These are phyloP conservation scores for Penstemon barbatus DNA, from an alignment of 257 asterid species.

Conservation along the genomic window DNA sequence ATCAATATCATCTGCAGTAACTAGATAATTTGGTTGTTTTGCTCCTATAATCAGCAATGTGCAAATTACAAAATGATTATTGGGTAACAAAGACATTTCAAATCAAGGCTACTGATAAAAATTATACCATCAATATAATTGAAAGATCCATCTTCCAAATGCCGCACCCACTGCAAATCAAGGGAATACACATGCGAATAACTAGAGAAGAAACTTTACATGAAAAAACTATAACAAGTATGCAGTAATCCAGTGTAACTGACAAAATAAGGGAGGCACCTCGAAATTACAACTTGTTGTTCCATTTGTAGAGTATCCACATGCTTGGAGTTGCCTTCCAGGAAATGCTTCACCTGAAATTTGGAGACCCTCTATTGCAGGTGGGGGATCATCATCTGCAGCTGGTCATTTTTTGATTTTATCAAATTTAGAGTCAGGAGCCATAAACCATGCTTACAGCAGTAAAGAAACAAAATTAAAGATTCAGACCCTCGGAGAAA, in stretches of 20 bases:
- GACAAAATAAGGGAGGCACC: conserved; percentile 45
- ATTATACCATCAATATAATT: conserved; percentile 80
- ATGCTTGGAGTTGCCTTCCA: conserved; percentile 88
- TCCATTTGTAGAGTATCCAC: conserved; percentile 91
- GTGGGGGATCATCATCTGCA: conserved; percentile 88
- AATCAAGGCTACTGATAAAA: conserved; percentile 24
- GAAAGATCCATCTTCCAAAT: conserved; percentile 91
- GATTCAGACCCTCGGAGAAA: conserved; percentile 78
- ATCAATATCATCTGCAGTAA: conserved; percentile 93
- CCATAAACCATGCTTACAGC: conserved; percentile 28
- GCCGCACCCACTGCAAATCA: conserved; percentile 94
- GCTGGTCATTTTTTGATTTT: conserved; percentile 43
- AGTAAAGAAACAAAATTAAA: conserved; percentile 28
- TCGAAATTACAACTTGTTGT: conserved; percentile 98
- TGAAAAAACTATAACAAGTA: conserved; percentile 23
- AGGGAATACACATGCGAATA: conserved; percentile 28
- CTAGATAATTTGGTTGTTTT: conserved; percentile 89
- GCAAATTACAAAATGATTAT: conserved; percentile 23
- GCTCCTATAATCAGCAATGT: conserved; percentile 64
- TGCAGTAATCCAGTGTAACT: conserved; percentile 29
- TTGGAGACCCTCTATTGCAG: conserved; percentile 95
- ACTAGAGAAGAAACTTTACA: conserved; percentile 24
- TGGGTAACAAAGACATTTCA: conserved; percentile 19
- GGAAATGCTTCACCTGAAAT: conserved; percentile 95
- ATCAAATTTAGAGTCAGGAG: conserved; percentile 24